A percentile compares a stretch with the other conserved stretches of the same genome.
Conservation (phyloP, 2,329 filamentous ascomycete genomes). For the Bipolaris victoriae region DNA sequence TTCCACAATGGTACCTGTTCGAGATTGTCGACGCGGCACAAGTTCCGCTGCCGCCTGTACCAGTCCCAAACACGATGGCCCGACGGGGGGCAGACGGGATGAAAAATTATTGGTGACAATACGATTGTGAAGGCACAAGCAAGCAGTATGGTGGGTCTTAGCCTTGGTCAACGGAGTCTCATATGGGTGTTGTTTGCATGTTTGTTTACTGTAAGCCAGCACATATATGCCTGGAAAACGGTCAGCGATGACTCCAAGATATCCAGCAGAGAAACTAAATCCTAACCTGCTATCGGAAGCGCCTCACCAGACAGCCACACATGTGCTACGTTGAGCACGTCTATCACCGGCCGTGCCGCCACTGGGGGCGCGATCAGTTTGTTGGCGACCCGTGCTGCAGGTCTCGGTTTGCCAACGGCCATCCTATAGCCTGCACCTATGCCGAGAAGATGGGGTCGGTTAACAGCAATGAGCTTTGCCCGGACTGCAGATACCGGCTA, state of each 20-base stretch:
- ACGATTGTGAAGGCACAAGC: neutral
- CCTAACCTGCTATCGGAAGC: neutral
- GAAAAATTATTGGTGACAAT: neutral
- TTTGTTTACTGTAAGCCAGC: neutral
- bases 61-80: neutral
- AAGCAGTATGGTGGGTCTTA: neutral
- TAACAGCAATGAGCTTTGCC: slow-evolving; percentile 29
- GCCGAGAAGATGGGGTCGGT: slow-evolving; percentile 31
- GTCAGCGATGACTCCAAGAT: slow-evolving; percentile 1
- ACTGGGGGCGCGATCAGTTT: slow-evolving; percentile 41
- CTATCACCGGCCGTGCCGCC: slow-evolving; percentile 37
- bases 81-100: neutral
- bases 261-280: neutral
- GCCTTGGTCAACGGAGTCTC: neutral
- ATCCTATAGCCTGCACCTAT: slow-evolving; percentile 31
- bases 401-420: slow-evolving; percentile 28
- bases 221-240: neutral
- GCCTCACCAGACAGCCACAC: neutral
- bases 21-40: neutral
- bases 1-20: neutral
- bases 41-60: neutral
- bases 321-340: slow-evolving; percentile 45
- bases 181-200: slow-evolving; percentile 6
- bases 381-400: slow-evolving; percentile 39
- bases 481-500: slow-evolving; percentile 26